A percentile compares a stretch with the other conserved stretches of the same genome.
Conservation (phyloP, 176 grass and related monocot genomes). For the Carex littledalei region DNA sequence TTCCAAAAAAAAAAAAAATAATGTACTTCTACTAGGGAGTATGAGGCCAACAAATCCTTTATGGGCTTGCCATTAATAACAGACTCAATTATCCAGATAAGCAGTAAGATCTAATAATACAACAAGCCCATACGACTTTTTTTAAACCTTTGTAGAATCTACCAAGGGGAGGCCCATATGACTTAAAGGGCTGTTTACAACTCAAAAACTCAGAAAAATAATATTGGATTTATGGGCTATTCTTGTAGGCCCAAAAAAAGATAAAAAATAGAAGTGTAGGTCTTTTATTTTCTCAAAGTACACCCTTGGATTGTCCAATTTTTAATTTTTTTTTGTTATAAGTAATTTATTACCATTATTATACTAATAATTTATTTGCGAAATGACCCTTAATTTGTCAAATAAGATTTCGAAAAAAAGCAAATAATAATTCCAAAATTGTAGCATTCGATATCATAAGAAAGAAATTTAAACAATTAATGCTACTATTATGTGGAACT, state of each 20-base stretch:
- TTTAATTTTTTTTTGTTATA: background rate
- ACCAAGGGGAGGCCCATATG: background rate
- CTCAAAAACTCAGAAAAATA: background rate
- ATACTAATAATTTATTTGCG: background rate
- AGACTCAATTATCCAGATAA: background rate
- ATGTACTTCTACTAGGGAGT: too few species aligned
- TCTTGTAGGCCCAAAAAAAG: background rate
- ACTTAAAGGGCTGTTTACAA: background rate
- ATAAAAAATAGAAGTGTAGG: background rate
- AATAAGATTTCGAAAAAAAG: too few species aligned
- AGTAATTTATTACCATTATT: too few species aligned
- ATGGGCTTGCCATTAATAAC: background rate
- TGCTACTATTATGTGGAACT: too few species aligned
- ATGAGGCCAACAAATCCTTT: background rate
- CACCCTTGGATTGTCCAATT: background rate
- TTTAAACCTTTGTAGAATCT: too few species aligned
- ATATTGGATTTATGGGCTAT: background rate
- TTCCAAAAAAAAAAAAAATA: too few species aligned
- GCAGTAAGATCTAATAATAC: background rate
- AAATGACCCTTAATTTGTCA: background rate
- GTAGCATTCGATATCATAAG: too few species aligned
- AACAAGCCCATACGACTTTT: background rate
- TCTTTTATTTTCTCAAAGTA: background rate
- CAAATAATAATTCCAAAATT: too few species aligned
- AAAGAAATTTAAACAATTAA: too few species aligned